A percentile compares a stretch with the other conserved stretches of the same genome.
These are phyloP conservation scores for Pseudomonodictys pantanalensis DNA, from an alignment of 495 filamentous ascomycete genomes.

Conservation along the genomic window DNA sequence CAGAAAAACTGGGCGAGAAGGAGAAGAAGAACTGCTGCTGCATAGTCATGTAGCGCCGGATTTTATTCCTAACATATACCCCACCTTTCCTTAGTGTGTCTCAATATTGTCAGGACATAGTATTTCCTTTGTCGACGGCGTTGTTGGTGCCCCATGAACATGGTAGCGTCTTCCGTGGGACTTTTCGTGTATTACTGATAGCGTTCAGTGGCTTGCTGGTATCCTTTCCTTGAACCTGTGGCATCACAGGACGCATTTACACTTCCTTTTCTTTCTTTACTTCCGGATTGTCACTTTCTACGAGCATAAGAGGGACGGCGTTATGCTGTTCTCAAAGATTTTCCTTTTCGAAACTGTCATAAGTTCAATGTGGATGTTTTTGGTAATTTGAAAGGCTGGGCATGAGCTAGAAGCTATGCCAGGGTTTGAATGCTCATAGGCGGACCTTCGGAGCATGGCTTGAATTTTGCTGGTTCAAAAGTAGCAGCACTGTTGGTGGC, in stretches of 20 bases:
- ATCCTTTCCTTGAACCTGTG: slow-evolving; percentile 21
- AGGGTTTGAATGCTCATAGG: neutral
- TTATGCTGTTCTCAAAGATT: slow-evolving; percentile 2
- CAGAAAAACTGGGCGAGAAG: slow-evolving; percentile 31
- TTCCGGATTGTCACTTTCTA: neutral
- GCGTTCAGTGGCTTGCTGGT: slow-evolving; percentile 35
- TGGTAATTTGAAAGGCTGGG: neutral
- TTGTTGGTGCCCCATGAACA: slow-evolving; percentile 7
- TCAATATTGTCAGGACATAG: too few relatives aligned
- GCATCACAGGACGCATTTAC: slow-evolving; percentile 13
- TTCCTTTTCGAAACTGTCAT: neutral
- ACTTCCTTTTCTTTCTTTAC: neutral
- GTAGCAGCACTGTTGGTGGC: neutral
- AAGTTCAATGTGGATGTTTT: neutral
- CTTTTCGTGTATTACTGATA: slow-evolving; percentile 19
- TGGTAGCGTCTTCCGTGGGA: slow-evolving; percentile 1
- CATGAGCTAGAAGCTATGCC: neutral
- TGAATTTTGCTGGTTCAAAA: slow-evolving; percentile 6
- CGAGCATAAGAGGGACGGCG: slow-evolving; percentile 1
- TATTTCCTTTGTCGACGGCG: slow-evolving; percentile 33
- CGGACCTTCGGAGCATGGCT: neutral
- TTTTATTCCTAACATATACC: slow-evolving; percentile 19
- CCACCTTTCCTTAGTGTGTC: slow-evolving; percentile 6
- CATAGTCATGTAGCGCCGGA: slow-evolving; percentile 43
- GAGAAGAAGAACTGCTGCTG: slow-evolving; percentile 41